Percentiles rank a stretch among this genome's conserved stretches.
Conservation (phyloP, 306 rosid genomes). For the Bauhinia variegata region DNA sequence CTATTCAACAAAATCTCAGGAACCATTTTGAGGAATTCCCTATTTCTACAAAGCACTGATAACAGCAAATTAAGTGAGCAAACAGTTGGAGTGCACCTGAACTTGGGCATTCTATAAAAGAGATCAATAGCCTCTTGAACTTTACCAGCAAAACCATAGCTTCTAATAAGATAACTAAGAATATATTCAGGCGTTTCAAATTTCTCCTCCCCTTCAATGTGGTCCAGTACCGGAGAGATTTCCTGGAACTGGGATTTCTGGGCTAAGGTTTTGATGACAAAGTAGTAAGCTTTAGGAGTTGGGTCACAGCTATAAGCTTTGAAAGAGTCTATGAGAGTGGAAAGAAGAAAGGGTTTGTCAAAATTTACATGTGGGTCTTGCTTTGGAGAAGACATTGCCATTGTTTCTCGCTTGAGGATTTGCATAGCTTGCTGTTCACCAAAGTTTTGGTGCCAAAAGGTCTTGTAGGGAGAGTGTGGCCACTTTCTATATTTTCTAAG, state of each 20-base stretch:
- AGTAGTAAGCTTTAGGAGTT: constrained; percentile 69
- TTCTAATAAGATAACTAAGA: constrained; percentile 49
- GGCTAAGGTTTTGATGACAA: constrained; percentile 60
- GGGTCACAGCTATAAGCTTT: constrained; percentile 58
- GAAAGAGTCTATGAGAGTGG: constrained; percentile 63
- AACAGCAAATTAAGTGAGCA: constrained; percentile 63
- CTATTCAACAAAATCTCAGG: constrained; percentile 68
- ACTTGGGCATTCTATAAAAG: constrained; percentile 62
- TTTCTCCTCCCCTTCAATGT: constrained; percentile 52
- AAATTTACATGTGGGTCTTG: constrained; percentile 14
- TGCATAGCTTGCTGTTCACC: constrained; percentile 64
- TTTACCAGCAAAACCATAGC: constrained; percentile 43
- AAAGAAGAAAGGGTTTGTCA: constrained; percentile 57
- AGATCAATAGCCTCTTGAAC: constrained; percentile 63
- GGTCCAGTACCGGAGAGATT: constrained; percentile 56
- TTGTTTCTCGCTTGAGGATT: constrained; percentile 48
- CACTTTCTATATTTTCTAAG: constrained; percentile 76
- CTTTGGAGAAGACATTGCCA: constrained; percentile 25
- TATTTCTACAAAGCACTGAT: constrained; percentile 59
- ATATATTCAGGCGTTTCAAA: constrained; percentile 64
- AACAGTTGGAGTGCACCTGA: constrained; percentile 76
- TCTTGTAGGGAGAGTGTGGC: constrained; percentile 75
- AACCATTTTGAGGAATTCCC: constrained; percentile 54
- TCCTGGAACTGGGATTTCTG: constrained; percentile 46
- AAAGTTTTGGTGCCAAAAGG: constrained; percentile 68